Evolutionary conservation across 139 green algal species (phyloP), one percentile per base, ranked within the genome.

Genomic region (Coelastrella sp.): DNA sequence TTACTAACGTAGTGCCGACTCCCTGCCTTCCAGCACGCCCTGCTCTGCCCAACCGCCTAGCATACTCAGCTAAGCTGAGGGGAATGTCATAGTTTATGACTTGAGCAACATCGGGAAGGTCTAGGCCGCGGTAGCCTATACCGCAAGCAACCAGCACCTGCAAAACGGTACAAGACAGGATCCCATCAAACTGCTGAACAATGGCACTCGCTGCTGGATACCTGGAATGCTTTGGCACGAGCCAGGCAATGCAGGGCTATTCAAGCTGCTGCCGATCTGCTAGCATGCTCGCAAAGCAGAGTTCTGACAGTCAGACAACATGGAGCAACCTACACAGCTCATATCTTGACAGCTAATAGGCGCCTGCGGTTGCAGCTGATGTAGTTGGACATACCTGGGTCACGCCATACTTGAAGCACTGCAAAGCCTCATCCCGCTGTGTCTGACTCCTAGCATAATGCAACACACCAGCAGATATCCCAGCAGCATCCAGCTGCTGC

Each of bases 41-140:
- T 7, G 95, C 97, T 68, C 96, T 94, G 5, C 96, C 97, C 83
- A 98, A 96, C 76, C 97, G 92, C 97, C 96, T 71, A 3, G 87
- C 78, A 58, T 94, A 95, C 74, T 91, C 83, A 11, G 82, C 83
- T n/a, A 95, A 91, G 58, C 91, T 92, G 10, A 58, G 64, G 14
- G 97, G 96, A 92, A 97, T 93, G 83, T 98, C 96, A 79, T 96
- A 98, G 92, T 98, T 98, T 73, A 98, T 91, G 22, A 98, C 96
- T 7, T 94, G 81, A 80, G 95, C 93, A 83, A 98, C 95, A 87
- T 98, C 96, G 84, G 97, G 97, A 32, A 98, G 92, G 91, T 99
- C 96, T 80, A 99, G 88, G 4, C 97, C 97, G 2, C 97, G 93
- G 8, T 95, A 94, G 7, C 94, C 97, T 5, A 99, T 95, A 80